Evolutionary conservation across 805 yeast species (phyloP), one percentile per base, ranked within the genome.

Genomic region (Suhomyces pyralidae): DNA sequence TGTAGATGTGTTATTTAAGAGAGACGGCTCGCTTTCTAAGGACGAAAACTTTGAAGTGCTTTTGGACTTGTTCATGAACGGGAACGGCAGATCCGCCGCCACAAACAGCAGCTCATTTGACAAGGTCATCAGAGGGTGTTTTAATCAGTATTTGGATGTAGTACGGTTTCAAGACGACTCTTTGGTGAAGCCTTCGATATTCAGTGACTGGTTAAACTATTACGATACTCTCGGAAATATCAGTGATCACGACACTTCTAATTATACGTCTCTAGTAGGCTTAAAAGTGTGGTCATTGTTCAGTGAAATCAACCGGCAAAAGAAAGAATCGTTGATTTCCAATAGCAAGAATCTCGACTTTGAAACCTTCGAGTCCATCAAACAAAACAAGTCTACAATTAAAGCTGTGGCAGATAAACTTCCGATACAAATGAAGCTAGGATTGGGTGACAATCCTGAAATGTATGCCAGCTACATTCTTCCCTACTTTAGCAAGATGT

Each of bases 121-220:
- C 51, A 86, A 81, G 60, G 81, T 92, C 3, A 65, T 86, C 6
- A 76, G 77, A 53, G 91, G 94, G 1, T 86, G 92, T 62, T 91
- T 90, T 67, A 80, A 85, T 48, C 66, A 76, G 34, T 89, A 84
- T 64, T 81, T 84, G 15, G 79, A 78, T 25, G 77, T 82, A 53
- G 83, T 81, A 28, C 84, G 83, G 61, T 76, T 58, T 34, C 76
- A 85, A 43, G 96, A 89, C 58, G 85, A 81, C 51, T 74, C 83
- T 46, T 68, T 89, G 25, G 58, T 58, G 7, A 85, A 85, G 57
- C 87, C 96, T 0, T 67, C 80, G 12, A 71, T 67, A 24, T 70
- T 90, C 7, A 80, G 88, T 42, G 94, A 89, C 56, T 92, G 96
- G 96, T 63, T 88, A 26, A 79, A 69, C 58, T 88, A 87, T 63